A percentile compares a stretch with the other conserved stretches of the same genome.
Conservation (phyloP, 2,329 filamentous ascomycete genomes). For the Tolypocladium tropicale region DNA sequence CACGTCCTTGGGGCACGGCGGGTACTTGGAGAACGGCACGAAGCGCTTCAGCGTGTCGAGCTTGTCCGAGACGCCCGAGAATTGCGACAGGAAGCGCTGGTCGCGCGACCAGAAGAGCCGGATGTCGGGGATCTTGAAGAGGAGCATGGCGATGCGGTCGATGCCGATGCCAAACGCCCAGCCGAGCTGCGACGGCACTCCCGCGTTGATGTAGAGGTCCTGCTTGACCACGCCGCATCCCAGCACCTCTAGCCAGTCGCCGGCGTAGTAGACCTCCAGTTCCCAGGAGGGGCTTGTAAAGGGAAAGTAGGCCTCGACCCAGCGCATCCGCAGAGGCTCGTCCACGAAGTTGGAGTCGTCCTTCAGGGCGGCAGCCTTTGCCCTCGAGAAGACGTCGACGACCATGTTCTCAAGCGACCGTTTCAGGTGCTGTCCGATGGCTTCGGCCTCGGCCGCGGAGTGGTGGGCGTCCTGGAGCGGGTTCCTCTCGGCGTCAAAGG, state of each 20-base stretch:
- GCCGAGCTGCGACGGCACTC: constrained; percentile 63
- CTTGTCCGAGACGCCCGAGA: constrained; percentile 50
- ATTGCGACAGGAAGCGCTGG: constrained; percentile 76
- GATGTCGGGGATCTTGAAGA: constrained; percentile 94
- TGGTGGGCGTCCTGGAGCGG: constrained; percentile 69
- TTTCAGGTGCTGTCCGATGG: constrained; percentile 78
- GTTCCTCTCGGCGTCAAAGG: constrained; percentile 68
- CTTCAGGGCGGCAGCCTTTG: constrained; percentile 52
- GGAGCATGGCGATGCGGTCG: constrained; percentile 92
- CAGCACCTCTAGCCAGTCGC: constrained; percentile 90
- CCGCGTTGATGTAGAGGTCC: constrained; percentile 66
- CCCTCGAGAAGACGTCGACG: constrained; percentile 75
- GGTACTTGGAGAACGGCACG: constrained; percentile 82
- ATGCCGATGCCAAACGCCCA: constrained; percentile 96
- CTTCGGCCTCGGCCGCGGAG: constrained; percentile 65
- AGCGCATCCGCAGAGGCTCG: constrained; percentile 76
- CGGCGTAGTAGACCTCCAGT: constrained; percentile 87
- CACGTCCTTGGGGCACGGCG: constrained; percentile 82
- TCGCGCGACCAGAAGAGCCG: constrained; percentile 92
- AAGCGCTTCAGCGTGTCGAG: constrained; percentile 50
- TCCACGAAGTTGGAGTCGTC: constrained; percentile 39
- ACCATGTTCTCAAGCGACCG: constrained; percentile 82
- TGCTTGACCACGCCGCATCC: constrained; percentile 90
- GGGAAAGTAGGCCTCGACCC: constrained; percentile 96
- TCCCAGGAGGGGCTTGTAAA: constrained; percentile 96